Evolutionary conservation across 2,329 filamentous ascomycete species (phyloP), one percentile per base, ranked within the genome.

Genomic region (Epichloe scottii): DNA sequence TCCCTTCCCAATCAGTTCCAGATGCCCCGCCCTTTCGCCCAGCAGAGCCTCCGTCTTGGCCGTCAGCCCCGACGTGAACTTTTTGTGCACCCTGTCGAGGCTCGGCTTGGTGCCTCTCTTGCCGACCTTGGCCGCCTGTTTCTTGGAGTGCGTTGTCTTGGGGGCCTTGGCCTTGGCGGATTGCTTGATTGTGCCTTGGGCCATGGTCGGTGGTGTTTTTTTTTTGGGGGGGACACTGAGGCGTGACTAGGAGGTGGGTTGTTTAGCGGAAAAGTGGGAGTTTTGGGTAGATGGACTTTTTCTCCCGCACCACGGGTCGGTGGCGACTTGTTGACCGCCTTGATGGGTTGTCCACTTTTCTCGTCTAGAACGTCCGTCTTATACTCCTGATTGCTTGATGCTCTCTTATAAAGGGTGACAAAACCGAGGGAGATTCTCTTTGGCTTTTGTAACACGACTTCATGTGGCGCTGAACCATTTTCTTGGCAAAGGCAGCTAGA

Each of bases 1-100:
- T 10, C 74, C 73, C 64, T 76, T 72, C 34, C 76, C 78, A 54
- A 81, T 78, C 55, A 81, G 61, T 68, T 82, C 78, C 23, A 82
- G 64, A 53, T 82, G 78, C 0, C 78, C 77, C 5, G 76, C 78
- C 8, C 78, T 68, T 68, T 81, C 76, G 53, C 77, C 77, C 40
- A 82, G 70, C 60, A 81, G 67, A 55, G 71, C 68, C 69, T 82
- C 78, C 34, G 78, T 82, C 67, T 71, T 70, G 52, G 68, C 69
- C 42, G 69, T 71, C 60, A 82, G 68, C 45, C 77, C 77, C 3
- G 74, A 71, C 12, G 75, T 72, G 61, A 75, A 76, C 64, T 79
- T 78, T 59, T 71, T 73, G 66, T 73, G 72, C 57, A 72, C 58
- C 68, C 76, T 78, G 66, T 78, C 75, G 57, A 74, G 68, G 58